Conservation (phyloP, 1,284 basidiomycete species). For the Cryptococcus neoformans region DNA sequence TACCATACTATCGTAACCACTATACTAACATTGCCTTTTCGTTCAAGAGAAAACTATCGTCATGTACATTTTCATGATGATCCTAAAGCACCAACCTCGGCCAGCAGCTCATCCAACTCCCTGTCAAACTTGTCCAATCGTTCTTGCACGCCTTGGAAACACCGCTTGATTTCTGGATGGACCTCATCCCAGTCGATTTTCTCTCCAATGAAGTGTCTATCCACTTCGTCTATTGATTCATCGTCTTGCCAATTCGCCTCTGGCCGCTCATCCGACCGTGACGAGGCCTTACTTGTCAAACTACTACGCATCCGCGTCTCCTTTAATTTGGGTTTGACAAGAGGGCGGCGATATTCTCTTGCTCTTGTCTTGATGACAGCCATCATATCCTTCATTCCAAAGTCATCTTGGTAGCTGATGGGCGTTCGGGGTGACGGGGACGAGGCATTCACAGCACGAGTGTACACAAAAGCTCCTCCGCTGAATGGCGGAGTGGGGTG, state of each 20-base stretch:
- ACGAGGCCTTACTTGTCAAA: neutral
- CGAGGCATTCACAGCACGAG: slow-evolving; percentile 24
- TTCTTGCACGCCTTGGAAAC: slow-evolving; percentile 64
- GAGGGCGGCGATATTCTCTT: slow-evolving; percentile 32
- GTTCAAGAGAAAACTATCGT: too few relatives aligned
- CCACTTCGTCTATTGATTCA: slow-evolving; percentile 46
- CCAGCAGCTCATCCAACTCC: slow-evolving; percentile 67
- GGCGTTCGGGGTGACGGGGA: slow-evolving; percentile 37
- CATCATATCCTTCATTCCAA: slow-evolving; percentile 77
- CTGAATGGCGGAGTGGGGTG: slow-evolving; percentile 33
- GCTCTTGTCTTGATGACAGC: slow-evolving; percentile 71
- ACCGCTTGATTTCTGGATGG: slow-evolving; percentile 63
- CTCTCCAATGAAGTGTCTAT: slow-evolving; percentile 68
- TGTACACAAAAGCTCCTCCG: slow-evolving; percentile 17
- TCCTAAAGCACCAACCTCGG: slow-evolving; percentile 9
- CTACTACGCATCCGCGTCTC: neutral
- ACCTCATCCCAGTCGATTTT: slow-evolving; percentile 56
- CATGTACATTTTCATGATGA: neutral
- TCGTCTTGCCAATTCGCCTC: neutral
- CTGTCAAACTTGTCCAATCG: slow-evolving; percentile 69
- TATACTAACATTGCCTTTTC: too few relatives aligned
- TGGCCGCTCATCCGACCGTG: neutral
- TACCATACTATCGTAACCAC: too few relatives aligned
- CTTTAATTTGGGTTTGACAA: neutral
- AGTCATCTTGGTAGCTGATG: slow-evolving; percentile 70